Evolutionary conservation across 2,329 filamentous ascomycete species (phyloP).

Genomic region (Fusarium sp.): DNA sequence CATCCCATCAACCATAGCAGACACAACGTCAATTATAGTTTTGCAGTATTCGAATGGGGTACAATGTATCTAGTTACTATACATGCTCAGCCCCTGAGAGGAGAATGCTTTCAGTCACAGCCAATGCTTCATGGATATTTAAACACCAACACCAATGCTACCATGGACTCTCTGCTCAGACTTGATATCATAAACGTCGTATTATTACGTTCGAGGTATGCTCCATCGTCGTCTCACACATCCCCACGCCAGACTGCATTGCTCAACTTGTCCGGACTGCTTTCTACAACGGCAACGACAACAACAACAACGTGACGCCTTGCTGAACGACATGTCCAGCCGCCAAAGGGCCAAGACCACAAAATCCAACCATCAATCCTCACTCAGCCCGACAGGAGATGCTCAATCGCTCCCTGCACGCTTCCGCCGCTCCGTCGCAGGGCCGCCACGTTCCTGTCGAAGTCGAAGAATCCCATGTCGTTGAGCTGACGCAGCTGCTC

Average conservation of each 20-base stretch:
- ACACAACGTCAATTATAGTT: not conserved
- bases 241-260: slow-evolving; percentile 32
- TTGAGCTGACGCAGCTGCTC: slow-evolving; percentile 93
- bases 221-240: slow-evolving; percentile 15
- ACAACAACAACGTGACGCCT: slow-evolving; percentile 10
- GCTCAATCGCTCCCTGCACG: slow-evolving; percentile 90
- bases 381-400: slow-evolving; percentile 61
- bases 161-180: slow-evolving; percentile 13
- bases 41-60: not conserved
- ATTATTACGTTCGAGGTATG: slow-evolving; percentile 28
- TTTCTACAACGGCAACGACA: slow-evolving; percentile 9
- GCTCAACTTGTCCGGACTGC: slow-evolving; percentile 24
- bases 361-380: slow-evolving; percentile 31
- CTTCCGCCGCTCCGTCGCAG: slow-evolving; percentile 90
- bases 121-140: not conserved
- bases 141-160: not conserved
- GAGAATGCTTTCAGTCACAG: not conserved
- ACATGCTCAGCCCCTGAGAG: not conserved
- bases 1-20: not conserved
- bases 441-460: slow-evolving; percentile 91
- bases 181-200: slow-evolving; percentile 43
- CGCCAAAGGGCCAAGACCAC: not conserved
- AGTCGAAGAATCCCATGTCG: slow-evolving; percentile 99
- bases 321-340: slow-evolving; percentile 15
- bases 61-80: not conserved